Base-by-base conservation (phyloP, 441 rosid genomes). In the Gossypium schwendimanii region DNA sequence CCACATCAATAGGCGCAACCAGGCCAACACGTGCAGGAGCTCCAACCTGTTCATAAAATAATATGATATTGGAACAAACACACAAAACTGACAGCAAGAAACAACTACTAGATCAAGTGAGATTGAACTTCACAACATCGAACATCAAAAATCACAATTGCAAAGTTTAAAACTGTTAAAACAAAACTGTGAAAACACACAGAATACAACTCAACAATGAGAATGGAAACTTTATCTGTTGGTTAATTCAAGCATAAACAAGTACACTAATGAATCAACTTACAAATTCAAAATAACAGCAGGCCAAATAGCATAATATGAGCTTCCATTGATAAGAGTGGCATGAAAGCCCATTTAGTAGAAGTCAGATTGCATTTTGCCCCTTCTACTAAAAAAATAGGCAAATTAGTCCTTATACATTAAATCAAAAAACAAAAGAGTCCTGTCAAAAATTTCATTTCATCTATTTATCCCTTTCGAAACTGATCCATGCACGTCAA, bases 1-100 rank as follows among this genome's bases (percentile, higher is more conserved):
- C 89, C 17, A 94, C 97, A 87, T 94, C 99, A 59, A 87, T 87
- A 44, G 99, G 98, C 6, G 99, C 96, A 45, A 94, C 84, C 80
- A 94, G 79, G 70, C 99, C 99, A 63, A 94, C 99, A 78, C 99
- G 97, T 73, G 98, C 99, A 60, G 98, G 99, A 69, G 99, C 99
- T 75, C 99, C 98, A 76, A 94, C 99, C 99, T 92, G 63, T 50
- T 18, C 31, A 64, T 8, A 45, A 41, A 0, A 15, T 4, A 50
- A 68, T 5, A 71, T 28, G 26, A 55, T 15, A 39, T 33, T 24
- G 26, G 49, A 53, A 53, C 24, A 53, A 9, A 66, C 26, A 0
- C 6, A 3, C 57, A 14, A n/a, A 24, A n/a, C 1, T 1, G 18
- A 31, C 11, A 4, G 17, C 23, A 53, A 8, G 10, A 10, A 69